Conservation (phyloP, 441 rosid genomes). For the Gossypium schwendimanii region DNA sequence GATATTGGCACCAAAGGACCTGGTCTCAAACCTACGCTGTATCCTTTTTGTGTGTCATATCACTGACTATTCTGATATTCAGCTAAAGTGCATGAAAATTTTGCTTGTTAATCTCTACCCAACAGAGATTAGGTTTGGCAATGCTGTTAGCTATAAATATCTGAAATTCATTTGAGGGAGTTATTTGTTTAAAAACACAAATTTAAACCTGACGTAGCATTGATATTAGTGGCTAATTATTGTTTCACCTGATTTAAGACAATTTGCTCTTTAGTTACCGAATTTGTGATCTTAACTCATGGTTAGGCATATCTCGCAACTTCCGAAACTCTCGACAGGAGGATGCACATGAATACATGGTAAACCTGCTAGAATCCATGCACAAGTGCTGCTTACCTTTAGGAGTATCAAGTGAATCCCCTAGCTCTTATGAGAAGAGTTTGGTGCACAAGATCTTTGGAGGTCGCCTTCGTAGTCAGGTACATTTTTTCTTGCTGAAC, state of each 20-base stretch:
- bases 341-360: conserved; percentile 98
- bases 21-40: conserved; percentile 87
- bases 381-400: conserved; percentile 95
- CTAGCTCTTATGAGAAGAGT: conserved; percentile 86
- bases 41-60: conserved; percentile 32
- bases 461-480: conserved; percentile 91
- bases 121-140: background rate
- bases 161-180: background rate
- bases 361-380: conserved; percentile 89
- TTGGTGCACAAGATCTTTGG: conserved; percentile 94
- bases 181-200: background rate
- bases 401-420: conserved; percentile 86
- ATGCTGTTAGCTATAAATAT: background rate
- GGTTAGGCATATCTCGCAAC: conserved; percentile 75
- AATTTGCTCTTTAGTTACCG: background rate
- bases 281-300: conserved; percentile 31
- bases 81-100: background rate
- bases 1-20: conserved; percentile 72
- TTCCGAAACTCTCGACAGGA: conserved; percentile 77
- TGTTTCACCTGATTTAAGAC: background rate
- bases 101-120: background rate
- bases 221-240: background rate
- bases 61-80: background rate
- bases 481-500: conserved; percentile 17
- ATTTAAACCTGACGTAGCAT: background rate